phyloP scores from a whole-genome alignment of 306 rosid genomes.

The Lithocarpus polystachyus region DNA sequence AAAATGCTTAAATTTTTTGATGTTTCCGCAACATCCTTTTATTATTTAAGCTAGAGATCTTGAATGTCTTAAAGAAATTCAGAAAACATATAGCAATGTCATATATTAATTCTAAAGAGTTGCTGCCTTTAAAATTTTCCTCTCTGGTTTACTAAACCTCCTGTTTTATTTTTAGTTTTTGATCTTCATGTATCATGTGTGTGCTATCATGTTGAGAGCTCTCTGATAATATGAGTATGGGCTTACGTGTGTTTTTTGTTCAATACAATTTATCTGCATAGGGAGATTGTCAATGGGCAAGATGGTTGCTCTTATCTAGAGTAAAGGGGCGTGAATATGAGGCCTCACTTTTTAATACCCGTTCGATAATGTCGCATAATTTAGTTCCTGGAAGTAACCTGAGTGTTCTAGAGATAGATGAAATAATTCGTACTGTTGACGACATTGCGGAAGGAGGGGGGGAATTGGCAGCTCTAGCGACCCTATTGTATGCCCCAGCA shows the following conservation, averaged over 20 bases:
- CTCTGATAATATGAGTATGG: constrained; percentile 1
- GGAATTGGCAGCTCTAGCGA: constrained; percentile 94
- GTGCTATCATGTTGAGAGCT: neutral
- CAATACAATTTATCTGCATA: constrained; percentile 35
- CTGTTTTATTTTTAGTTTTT: neutral
- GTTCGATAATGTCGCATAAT: constrained; percentile 57
- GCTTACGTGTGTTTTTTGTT: constrained; percentile 23
- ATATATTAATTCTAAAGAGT: neutral
- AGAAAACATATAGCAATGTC: neutral
- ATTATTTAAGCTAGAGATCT: neutral
- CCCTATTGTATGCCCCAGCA: constrained; percentile 75
- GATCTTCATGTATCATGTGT: neutral
- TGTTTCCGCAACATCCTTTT: constrained; percentile 1
- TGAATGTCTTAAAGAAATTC: neutral
- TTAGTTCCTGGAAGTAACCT: constrained; percentile 61
- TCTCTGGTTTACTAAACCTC: neutral
- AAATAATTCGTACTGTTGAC: constrained; percentile 85
- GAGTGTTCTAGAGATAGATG: constrained; percentile 65
- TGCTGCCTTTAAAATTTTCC: neutral
- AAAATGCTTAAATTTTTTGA: neutral
- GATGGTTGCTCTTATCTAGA: constrained; percentile 82
- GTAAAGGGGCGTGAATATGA: constrained; percentile 82
- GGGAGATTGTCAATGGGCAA: constrained; percentile 95
- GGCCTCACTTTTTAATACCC: constrained; percentile 88
- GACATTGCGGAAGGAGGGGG: constrained; percentile 99